Evolutionary conservation across 345 rosid species (phyloP), one percentile per base, ranked within the genome.

Genomic region (Passiflora organensis): DNA sequence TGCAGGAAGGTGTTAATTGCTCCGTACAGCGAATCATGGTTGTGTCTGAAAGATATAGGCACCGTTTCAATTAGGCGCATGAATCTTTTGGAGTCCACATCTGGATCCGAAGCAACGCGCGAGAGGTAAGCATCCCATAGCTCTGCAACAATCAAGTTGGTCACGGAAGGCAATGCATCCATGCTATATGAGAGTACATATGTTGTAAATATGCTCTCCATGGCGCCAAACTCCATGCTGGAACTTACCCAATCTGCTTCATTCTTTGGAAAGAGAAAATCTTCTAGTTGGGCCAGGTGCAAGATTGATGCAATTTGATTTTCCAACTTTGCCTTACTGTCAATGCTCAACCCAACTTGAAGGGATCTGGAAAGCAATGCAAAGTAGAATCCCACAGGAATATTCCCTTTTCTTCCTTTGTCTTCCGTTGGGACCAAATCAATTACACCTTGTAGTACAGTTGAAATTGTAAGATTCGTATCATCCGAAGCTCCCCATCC

Each of bases 311-410:
- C 77, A 25, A 79, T 80, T 61, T 82, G 89, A 60, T 79, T 76
- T 60, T 68, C 78, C 73, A 87, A 58, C 71, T 75, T 79, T 36
- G 50, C 62, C 19, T 11, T 63, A 62, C 69, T 77, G 28, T 76
- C 80, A 48, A 50, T 70, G 54, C 55, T 66, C 72, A 79, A 52
- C 20, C 74, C 73, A 24, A 72, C 53, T 48, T 80, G 69, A 28
- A 78, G 20, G 25, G 78, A 73, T 58, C 68, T 75, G 2, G 83
- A 68, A 39, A 87, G 82, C 80, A 81, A 60, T 22, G 84, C 76
- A 15, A 87, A 73, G 73, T 78, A 82, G 69, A 87, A 84, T 10
- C 93, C 96, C 1, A 87, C 80, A 14, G 93, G 96, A 43, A 82
- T n/a, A n/a, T n/a, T 66, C 17, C 18, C 63, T 67, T 70, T 77